phyloP scores from a whole-genome alignment of 1,139 yeast genomes.

The Meyerozyma smithsonii region DNA sequence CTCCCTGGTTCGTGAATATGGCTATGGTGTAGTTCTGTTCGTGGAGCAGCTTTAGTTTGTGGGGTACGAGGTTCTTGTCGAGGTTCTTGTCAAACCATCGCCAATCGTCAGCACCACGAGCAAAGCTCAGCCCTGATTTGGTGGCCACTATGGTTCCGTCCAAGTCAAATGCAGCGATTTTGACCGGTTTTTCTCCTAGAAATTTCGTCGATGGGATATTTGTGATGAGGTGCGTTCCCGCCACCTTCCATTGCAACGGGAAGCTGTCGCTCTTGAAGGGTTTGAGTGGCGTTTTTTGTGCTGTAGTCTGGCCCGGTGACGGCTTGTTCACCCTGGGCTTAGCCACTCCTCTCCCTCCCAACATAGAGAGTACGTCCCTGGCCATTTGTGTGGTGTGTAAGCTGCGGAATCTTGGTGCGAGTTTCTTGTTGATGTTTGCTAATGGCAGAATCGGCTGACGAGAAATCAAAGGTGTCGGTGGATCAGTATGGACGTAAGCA shows the following conservation, averaged over 20 bases:
- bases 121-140: conserved; percentile 52
- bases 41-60: conserved; percentile 21
- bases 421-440: background rate
- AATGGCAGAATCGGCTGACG: background rate
- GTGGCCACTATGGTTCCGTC: conserved; percentile 69
- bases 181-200: conserved; percentile 13
- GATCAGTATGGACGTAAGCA: conserved; percentile 61
- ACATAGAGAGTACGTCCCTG: background rate
- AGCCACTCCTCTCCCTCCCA: background rate
- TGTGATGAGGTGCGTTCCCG: conserved; percentile 32
- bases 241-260: conserved; percentile 21
- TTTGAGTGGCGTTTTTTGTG: background rate
- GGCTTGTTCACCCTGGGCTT: conserved; percentile 8
- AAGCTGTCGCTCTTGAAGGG: background rate
- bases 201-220: conserved; percentile 21
- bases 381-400: background rate
- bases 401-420: background rate
- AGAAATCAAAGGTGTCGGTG: conserved; percentile 11
- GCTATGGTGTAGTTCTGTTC: conserved; percentile 42
- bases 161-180: conserved; percentile 69
- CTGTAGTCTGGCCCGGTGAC: background rate
- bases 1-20: conserved; percentile 88
- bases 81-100: conserved; percentile 47
- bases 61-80: conserved; percentile 17
- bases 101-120: conserved; percentile 66